These are phyloP conservation scores for Skeletonema marinoi DNA, from an alignment of 108 stramenopile genomes.

Conservation along the genomic window DNA sequence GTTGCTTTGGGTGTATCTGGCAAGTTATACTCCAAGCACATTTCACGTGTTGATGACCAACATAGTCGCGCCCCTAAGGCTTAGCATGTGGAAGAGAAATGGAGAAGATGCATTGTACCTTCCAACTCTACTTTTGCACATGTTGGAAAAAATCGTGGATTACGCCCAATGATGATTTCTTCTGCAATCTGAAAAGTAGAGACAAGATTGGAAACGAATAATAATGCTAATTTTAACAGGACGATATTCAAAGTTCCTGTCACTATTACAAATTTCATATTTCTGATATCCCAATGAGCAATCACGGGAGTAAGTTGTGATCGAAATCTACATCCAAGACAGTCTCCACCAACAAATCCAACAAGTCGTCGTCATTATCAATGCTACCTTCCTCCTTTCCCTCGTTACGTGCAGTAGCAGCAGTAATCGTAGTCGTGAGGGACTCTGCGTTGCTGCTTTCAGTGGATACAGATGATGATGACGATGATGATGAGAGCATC, in stretches of 20 bases:
- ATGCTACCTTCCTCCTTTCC: not conserved
- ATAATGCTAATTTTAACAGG: not conserved
- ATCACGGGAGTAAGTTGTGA: conserved; percentile 2
- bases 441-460: not conserved
- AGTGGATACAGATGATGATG: not conserved
- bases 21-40: conserved; percentile 13
- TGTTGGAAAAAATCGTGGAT: not conserved
- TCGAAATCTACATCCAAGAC: conserved; percentile 44
- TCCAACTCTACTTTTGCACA: not conserved
- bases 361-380: conserved; percentile 21
- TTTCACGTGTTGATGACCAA: conserved; percentile 6
- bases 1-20: conserved; percentile 33
- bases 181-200: no score
- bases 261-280: not conserved
- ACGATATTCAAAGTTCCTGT: not conserved
- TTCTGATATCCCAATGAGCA: not conserved
- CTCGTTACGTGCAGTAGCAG: not conserved
- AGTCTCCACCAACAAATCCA: conserved; percentile 41
- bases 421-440: not conserved
- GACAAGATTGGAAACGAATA: no score
- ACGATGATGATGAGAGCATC: not conserved
- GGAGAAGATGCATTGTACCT: conserved; percentile 24
- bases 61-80: conserved; percentile 5
- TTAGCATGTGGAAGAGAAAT: conserved; percentile 14
- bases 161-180: not conserved